Percentiles rank a stretch among this genome's conserved stretches.
These are phyloP conservation scores for Heliamphora exappendiculata DNA, from an alignment of 148 eudicot species.

Conservation along the genomic window DNA sequence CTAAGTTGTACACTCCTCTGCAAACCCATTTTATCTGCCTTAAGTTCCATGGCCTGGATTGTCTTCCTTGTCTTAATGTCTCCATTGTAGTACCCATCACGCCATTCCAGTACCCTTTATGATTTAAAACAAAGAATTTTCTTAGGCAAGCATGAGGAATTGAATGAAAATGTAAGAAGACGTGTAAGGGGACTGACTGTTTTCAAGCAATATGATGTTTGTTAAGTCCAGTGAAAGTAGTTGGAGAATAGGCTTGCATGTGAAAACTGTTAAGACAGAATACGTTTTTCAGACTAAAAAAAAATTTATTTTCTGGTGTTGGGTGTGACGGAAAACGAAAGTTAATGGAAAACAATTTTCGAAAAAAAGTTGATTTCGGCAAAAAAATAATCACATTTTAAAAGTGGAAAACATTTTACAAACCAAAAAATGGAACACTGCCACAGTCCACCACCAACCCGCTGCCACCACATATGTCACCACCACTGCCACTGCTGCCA, in stretches of 20 bases:
- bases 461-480: too few relatives aligned
- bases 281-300: neutral
- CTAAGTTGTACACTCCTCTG: constrained; percentile 50
- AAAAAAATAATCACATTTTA: too few relatives aligned
- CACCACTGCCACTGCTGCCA: too few relatives aligned
- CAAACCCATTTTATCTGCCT: constrained; percentile 31
- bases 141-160: neutral
- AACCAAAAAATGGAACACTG: too few relatives aligned
- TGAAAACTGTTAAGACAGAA: neutral
- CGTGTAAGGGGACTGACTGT: neutral
- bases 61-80: constrained; percentile 35
- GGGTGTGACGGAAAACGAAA: too few relatives aligned
- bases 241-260: neutral
- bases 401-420: too few relatives aligned
- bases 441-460: too few relatives aligned
- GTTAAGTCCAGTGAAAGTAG: neutral
- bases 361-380: too few relatives aligned
- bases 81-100: constrained; percentile 59
- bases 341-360: too few relatives aligned
- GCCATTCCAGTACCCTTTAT: constrained; percentile 52
- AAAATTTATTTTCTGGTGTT: neutral
- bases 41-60: constrained; percentile 23
- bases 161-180: neutral
- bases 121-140: neutral
- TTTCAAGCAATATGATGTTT: neutral